Conservation (phyloP, 2,329 filamentous ascomycete species). For the Xylariales sp. region DNA sequence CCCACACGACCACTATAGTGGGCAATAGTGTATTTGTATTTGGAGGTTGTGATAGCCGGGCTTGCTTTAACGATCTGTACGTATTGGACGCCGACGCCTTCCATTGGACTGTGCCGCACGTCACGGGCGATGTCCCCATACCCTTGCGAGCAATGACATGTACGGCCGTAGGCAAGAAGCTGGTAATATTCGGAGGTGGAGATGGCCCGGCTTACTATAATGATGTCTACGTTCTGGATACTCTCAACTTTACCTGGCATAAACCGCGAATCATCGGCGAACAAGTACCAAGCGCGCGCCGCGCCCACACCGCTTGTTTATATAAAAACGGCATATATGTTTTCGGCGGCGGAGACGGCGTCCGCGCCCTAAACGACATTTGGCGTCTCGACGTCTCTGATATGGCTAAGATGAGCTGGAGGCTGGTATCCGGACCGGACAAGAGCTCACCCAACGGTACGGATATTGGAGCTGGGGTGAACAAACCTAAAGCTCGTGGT, state of each 20-base stretch:
- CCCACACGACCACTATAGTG: constrained; percentile 74
- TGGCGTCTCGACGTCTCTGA: constrained; percentile 78
- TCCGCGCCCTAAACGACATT: constrained; percentile 76
- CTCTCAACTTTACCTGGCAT: constrained; percentile 74
- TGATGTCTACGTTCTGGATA: constrained; percentile 78
- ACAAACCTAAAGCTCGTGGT: constrained; percentile 71
- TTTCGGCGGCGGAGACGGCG: constrained; percentile 77
- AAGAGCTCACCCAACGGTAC: constrained; percentile 33
- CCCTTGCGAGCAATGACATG: constrained; percentile 78
- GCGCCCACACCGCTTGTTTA: constrained; percentile 77
- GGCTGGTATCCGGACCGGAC: constrained; percentile 64
- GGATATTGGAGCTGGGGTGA: constrained; percentile 31
- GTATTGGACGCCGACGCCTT: constrained; percentile 77
- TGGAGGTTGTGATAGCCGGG: constrained; percentile 73
- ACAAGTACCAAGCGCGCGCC: constrained; percentile 67
- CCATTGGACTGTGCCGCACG: constrained; percentile 74
- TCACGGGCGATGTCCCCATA: constrained; percentile 72
- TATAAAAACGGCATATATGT: constrained; percentile 78
- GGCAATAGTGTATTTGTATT: constrained; percentile 76
- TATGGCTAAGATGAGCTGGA: constrained; percentile 75
- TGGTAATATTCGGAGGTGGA: constrained; percentile 76
- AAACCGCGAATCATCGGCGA: constrained; percentile 70
- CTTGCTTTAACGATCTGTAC: constrained; percentile 77
- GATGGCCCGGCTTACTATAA: constrained; percentile 79
- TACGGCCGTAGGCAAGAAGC: constrained; percentile 76